phyloP scores from a whole-genome alignment of 2,329 filamentous ascomycete genomes.

The Proliferodiscus dingleyae region DNA sequence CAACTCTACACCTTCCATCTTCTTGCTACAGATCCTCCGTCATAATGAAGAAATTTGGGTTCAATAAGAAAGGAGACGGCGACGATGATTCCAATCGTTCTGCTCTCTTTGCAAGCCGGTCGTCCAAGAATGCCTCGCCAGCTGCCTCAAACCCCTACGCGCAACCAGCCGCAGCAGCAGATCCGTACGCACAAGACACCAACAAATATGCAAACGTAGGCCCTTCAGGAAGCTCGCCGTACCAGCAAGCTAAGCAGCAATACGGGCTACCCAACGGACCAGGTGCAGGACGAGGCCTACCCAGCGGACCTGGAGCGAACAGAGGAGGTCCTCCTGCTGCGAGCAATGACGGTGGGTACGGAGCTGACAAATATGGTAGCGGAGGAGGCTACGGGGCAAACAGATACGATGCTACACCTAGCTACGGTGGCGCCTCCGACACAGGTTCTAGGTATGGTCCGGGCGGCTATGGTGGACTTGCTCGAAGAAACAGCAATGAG shows the following conservation, averaged over 20 bases:
- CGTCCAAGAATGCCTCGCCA: constrained; percentile 43
- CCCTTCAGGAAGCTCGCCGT: constrained; percentile 26
- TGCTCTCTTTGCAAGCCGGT: constrained; percentile 45
- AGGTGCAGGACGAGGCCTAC: constrained; percentile 34
- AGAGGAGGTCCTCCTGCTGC: constrained; percentile 16
- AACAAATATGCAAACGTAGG: constrained; percentile 51
- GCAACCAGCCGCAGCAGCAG: constrained; percentile 35
- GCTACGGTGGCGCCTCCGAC: constrained; percentile 24
- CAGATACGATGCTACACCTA: constrained; percentile 43
- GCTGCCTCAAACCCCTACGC: constrained; percentile 31
- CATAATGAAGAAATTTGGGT: constrained; percentile 56
- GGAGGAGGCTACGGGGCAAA: constrained; percentile 48
- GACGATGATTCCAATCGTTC: constrained; percentile 44
- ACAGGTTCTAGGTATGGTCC: constrained; percentile 40
- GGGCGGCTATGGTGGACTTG: constrained; percentile 59
- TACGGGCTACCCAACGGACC: constrained; percentile 28
- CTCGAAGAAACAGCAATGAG: constrained; percentile 39
- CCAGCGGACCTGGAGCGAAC: constrained; percentile 33
- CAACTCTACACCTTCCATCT: background rate
- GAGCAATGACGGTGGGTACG: constrained; percentile 42
- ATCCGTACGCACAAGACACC: constrained; percentile 54
- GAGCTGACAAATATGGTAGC: constrained; percentile 48
- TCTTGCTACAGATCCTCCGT: background rate
- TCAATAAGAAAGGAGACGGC: constrained; percentile 51
- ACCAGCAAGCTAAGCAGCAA: constrained; percentile 21